Conservation (phyloP, 2,329 filamentous ascomycete species). For the Ophiostoma sp. region DNA sequence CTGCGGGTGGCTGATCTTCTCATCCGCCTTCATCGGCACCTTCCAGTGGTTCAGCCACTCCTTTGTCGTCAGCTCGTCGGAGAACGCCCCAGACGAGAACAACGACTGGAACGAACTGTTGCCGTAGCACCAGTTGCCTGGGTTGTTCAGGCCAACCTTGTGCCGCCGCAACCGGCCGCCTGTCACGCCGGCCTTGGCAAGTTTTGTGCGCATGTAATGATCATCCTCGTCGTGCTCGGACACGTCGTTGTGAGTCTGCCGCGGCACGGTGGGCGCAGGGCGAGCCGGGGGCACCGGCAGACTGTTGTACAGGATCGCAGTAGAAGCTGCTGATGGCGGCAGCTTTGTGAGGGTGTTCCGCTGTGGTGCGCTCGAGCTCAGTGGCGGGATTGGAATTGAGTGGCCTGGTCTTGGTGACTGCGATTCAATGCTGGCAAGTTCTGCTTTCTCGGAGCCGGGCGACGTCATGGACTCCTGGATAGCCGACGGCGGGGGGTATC, state of each 20-base stretch:
- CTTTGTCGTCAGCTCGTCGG: conserved; percentile 55
- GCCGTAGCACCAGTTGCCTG: conserved; percentile 81
- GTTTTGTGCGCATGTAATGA: conserved; percentile 38
- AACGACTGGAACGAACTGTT: conserved; percentile 85
- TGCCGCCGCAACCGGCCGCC: conserved; percentile 38
- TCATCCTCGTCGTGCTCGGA: conserved; percentile 36
- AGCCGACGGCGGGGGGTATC: conserved; percentile 67
- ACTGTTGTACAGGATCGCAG: conserved; percentile 1
- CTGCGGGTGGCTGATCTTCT: conserved; percentile 49
- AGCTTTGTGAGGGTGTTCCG: conserved; percentile 5
- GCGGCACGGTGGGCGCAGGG: conserved; percentile 61
- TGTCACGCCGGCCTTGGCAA: conserved; percentile 34
- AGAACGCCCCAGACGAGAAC: conserved; percentile 65
- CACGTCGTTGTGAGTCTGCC: conserved; percentile 76
- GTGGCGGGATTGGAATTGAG: not conserved
- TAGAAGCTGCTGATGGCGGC: not conserved
- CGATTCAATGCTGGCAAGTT: conserved; percentile 4
- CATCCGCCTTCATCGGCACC: conserved; percentile 59
- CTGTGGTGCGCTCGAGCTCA: not conserved
- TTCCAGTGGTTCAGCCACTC: conserved; percentile 59
- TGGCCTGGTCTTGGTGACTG: conserved; percentile 1
- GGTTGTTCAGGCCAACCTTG: conserved; percentile 71
- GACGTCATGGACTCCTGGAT: conserved; percentile 57
- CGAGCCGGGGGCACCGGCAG: conserved; percentile 50
- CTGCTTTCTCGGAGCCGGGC: conserved; percentile 25